phyloP scores from a whole-genome alignment of 352 stramenopile genomes.

The Globisporangium cederbergense region DNA sequence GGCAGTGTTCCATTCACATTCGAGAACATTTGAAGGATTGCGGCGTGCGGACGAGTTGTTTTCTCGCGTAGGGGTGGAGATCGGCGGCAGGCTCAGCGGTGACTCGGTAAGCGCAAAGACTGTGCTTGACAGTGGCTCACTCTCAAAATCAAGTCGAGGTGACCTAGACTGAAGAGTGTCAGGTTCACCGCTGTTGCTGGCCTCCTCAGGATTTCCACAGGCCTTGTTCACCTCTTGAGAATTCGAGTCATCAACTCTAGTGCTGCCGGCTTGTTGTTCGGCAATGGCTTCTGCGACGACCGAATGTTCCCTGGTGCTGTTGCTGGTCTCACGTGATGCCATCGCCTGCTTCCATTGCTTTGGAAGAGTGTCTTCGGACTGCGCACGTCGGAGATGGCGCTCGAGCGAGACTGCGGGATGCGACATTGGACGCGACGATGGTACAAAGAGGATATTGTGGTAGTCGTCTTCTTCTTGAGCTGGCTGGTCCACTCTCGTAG shows the following conservation, averaged over 20 bases:
- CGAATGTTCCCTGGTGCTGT: neutral
- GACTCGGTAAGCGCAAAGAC: constrained; percentile 9
- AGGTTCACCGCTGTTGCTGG: neutral
- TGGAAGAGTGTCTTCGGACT: neutral
- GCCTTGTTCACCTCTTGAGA: neutral
- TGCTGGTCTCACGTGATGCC: neutral
- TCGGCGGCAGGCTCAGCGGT: neutral
- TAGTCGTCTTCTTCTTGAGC: neutral
- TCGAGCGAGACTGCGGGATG: constrained; percentile 8
- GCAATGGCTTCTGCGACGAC: too few relatives aligned
- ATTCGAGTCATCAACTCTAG: neutral
- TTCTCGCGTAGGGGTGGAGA: neutral
- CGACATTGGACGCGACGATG: neutral
- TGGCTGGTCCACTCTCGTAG: neutral
- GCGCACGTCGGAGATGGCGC: constrained; percentile 3
- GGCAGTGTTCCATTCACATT: neutral
- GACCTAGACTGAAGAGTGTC: neutral
- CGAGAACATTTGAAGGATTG: neutral
- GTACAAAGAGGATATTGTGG: constrained; percentile 6
- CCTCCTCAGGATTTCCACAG: neutral
- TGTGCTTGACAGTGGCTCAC: neutral
- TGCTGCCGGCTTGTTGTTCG: neutral
- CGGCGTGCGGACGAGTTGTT: neutral
- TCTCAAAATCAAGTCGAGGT: neutral
- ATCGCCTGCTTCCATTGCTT: neutral